Base-by-base conservation (phyloP, 2,329 filamentous ascomycete species). In the Hymenoscyphus fraxineus region DNA sequence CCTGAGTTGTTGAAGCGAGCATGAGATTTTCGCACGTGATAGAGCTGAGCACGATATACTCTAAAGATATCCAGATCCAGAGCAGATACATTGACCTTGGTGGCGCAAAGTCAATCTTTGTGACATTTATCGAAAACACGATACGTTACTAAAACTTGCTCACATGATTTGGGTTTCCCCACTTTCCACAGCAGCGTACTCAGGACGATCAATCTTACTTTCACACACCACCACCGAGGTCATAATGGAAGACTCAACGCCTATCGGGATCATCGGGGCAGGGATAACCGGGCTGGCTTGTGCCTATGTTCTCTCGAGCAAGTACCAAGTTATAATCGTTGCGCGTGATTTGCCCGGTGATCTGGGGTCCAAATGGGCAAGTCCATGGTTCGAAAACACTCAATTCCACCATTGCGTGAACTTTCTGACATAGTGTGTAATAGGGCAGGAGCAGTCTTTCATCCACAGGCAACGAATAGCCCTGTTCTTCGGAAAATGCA, bases 391-490 rank as follows among this genome's bases (percentile, higher is more conserved):
- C 12, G 41, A 27, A 5, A 12, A 31, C 44, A 41, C 3, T 19
- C 6, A 22, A 3, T 47, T 16, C 1, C 27, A 32, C 7, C 41
- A 60, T 60, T 15, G 16, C 32, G 35, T 2, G 5, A 39, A 15
- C 32, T 67, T 56, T 69, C 54, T 59, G 35, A 27, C 0, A 13
- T 22, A 10, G 12, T 5, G 2, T 35, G 13, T 1, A 54, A 54
- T 32, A 73, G 71, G 71, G 71, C 70, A 31, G 71, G 70, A 12
- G 71, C 71, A 64, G 67, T 70, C 2, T 73, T 71, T 54, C 71
- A 73, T 58, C 71, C 70, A 12, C 69, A 73, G 58, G 62, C 54
- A 5, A 61, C 67, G n/a, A 60, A 59, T 15, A 62, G 61, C 22
- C 47, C 41, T 27, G 2, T 40, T 1, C 62, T 67, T 19, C 69